phyloP scores from a whole-genome alignment of 345 rosid species.

The Gossypium stocksii region DNA sequence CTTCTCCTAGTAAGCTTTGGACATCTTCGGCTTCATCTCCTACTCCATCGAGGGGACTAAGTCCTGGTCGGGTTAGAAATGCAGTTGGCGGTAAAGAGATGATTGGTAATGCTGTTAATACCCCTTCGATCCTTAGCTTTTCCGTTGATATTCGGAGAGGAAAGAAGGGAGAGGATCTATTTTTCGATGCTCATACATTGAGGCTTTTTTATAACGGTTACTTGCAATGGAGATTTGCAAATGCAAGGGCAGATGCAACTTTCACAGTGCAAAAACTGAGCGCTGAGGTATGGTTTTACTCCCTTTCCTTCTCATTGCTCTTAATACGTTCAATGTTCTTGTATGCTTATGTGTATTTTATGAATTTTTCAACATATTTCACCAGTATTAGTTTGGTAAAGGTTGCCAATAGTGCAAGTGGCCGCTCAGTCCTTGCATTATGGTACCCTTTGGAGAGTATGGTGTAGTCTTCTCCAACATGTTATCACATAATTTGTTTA shows the following conservation, averaged over 20 bases:
- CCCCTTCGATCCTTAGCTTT: slow-evolving; percentile 81
- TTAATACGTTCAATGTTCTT: not conserved
- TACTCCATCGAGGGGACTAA: slow-evolving; percentile 49
- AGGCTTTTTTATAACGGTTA: slow-evolving; percentile 78
- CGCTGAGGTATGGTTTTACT: slow-evolving; percentile 60
- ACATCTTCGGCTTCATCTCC: slow-evolving; percentile 42
- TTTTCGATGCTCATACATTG: slow-evolving; percentile 72
- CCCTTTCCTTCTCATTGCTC: slow-evolving; percentile 4
- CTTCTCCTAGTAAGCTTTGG: slow-evolving; percentile 85
- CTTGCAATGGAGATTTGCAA: slow-evolving; percentile 84
- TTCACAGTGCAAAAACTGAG: slow-evolving; percentile 53
- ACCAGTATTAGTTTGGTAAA: not conserved
- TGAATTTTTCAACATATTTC: not conserved
- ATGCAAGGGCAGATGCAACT: slow-evolving; percentile 73
- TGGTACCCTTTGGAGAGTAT: not conserved
- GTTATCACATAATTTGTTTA: not conserved
- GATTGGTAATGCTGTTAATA: slow-evolving; percentile 37
- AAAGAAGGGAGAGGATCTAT: slow-evolving; percentile 67
- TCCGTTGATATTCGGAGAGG: slow-evolving; percentile 85
- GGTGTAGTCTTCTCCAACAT: not conserved
- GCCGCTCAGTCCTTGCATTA: not conserved
- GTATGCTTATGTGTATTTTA: not conserved
- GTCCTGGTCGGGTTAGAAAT: slow-evolving; percentile 69
- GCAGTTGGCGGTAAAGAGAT: slow-evolving; percentile 26
- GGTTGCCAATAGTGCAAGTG: slow-evolving; percentile 1